phyloP scores from a whole-genome alignment of 2,329 filamentous ascomycete species.

The Penicillium italicum region DNA sequence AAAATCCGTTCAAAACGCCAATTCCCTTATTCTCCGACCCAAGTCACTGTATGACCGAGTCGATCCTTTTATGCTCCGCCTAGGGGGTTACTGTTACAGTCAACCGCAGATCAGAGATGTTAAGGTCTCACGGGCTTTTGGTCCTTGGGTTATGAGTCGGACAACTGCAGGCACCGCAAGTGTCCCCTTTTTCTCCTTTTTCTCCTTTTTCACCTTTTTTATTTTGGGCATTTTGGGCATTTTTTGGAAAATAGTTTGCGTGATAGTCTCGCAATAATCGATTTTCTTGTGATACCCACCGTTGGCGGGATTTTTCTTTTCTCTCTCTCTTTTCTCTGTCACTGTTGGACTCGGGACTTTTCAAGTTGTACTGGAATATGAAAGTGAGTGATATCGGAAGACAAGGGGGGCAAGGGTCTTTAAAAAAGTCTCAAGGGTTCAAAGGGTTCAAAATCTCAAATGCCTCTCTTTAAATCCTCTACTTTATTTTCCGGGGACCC shows the following conservation, averaged over 20 bases:
- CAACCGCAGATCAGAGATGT: slow-evolving; percentile 8
- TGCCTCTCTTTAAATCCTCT: slow-evolving; percentile 4
- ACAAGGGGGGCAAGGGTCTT: neutral
- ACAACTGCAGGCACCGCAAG: slow-evolving; percentile 16
- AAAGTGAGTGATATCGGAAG: neutral
- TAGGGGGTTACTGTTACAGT: slow-evolving; percentile 26
- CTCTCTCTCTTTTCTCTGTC: neutral
- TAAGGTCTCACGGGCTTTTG: slow-evolving; percentile 15
- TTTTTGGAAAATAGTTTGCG: slow-evolving; percentile 1
- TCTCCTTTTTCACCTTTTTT: neutral
- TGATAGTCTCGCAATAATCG: slow-evolving; percentile 1
- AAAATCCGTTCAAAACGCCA: neutral
- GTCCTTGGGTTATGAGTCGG: slow-evolving; percentile 8
- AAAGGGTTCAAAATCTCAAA: neutral
- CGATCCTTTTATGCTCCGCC: slow-evolving; percentile 22
- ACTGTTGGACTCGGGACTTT: neutral
- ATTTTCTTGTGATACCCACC: slow-evolving; percentile 8
- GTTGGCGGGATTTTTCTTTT: neutral
- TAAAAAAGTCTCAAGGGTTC: neutral
- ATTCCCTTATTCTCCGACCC: slow-evolving; percentile 22
- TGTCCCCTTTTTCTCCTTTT: neutral
- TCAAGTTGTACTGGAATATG: neutral
- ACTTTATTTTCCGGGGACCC: slow-evolving; percentile 21
- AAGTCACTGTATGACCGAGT: slow-evolving; percentile 11
- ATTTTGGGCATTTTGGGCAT: neutral